Evolutionary conservation across 2,329 filamentous ascomycete genomes (phyloP), one percentile per base, ranked within the genome.

Genomic region (Clonostachys sp.): DNA sequence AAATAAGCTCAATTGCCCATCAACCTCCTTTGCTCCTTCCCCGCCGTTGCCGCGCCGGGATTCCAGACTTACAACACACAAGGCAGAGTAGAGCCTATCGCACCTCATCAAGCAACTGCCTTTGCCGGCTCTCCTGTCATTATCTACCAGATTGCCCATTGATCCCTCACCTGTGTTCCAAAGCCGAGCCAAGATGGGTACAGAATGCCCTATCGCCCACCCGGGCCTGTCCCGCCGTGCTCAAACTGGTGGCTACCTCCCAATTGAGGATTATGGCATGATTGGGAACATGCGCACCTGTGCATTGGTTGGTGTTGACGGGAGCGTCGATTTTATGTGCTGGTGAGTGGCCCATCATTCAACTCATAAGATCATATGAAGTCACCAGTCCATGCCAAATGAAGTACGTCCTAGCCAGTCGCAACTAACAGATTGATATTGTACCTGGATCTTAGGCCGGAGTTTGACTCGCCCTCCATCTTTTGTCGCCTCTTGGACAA

Each of bases 221-320:
- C 64, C 61, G 38, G 61, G 60, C 12, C 55, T 54, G 44, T 60
- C 61, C 45, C 61, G 64, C 33, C 56, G 64, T 20, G 53, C 56
- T 20, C 65, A 68, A 61, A 59, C 62, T 45, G 67, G 64, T 12
- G 78, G 77, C 34, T 81, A 81, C 55, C 70, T 80, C 30, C 77
- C 78, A 42, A 87, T 89, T 53, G 86, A 90, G 60, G 81, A 90
- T 64, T 90, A 90, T 73, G 87, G 87, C 47, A 77, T 91, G 64
- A 88, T 91, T 56, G 87, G 87, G 20, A 89, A 90, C 59, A 89
- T 91, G 86, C 78, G 84, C 57, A 91, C 86, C 1, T 88, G 84
- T 68, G 86, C 86, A 13, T 70, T 89, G n/a, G 77, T 88, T 18
- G 86, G 84, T 53, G 86, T 87, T 59, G 82, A 86, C 57, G 86